Evolutionary conservation across 495 filamentous ascomycete genomes (phyloP), one percentile per base, ranked within the genome.

Genomic region (Aspergillus incahuasiensis): DNA sequence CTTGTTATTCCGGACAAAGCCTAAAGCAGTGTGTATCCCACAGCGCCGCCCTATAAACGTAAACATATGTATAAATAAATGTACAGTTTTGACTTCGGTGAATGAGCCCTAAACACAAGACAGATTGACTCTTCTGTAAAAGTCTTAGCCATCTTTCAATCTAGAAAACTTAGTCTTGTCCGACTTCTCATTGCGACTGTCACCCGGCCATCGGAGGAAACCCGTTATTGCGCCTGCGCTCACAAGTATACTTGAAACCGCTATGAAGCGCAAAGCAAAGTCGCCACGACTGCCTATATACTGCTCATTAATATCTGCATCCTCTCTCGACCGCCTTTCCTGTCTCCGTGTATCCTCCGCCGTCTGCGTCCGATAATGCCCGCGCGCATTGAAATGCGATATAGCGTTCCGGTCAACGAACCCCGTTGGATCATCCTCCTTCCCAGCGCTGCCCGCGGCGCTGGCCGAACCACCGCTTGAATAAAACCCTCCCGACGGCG

Each of bases 291-390:
- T 58, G 4, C 53, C 64, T 28, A 68, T 68, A 50, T 59, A 60
- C 48, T 66, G 60, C 34, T 71, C 67, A 43, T 65, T 66, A 19
- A 61, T 56, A 60, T 52, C 56, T 54, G 63, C 58, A 12, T 52
- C 52, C 49, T 40, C 59, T 51, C 56, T 59, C 0, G 59, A 53
- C 34, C 65, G 67, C 49, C 81, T 74, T 49, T 66, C 63, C 50
- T 68, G 47, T 47, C 77, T 65, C 46, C 82, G 71, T 61, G 67
- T 67, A 68, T 87, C 82, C 65, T 89, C 79, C 47, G 84, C 81
- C 54, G 79, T 70, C 62, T 85, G 87, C 35, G 81, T 86, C 56
- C 82, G 75, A 58, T 84, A 86, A 70, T 95, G 90, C 16, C 81
- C 81, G 40, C 76, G 74, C 8, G 82, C 79, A 72, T 86, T 79